These are phyloP conservation scores for Oryza meyeriana DNA, from an alignment of 176 grass and related monocot species.

Conservation along the genomic window DNA sequence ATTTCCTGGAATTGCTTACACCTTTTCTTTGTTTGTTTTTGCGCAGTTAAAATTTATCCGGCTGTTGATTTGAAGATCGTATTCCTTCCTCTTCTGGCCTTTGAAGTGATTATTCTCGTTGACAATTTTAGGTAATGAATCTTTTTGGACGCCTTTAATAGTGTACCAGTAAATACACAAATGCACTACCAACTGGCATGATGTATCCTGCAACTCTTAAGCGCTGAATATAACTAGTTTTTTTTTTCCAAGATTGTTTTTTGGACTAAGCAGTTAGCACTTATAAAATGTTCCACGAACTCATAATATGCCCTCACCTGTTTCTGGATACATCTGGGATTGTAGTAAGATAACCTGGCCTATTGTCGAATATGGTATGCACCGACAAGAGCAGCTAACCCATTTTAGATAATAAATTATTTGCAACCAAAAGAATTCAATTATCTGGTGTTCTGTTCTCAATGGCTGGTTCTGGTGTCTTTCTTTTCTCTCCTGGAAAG, in stretches of 20 bases:
- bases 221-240: background rate
- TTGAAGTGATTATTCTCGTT: conserved; percentile 87
- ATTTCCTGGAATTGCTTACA: background rate
- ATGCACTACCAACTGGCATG: background rate
- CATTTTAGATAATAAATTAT: background rate
- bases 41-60: conserved; percentile 36
- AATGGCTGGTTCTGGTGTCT: background rate
- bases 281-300: background rate
- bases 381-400: background rate
- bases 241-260: background rate
- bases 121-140: conserved; percentile 88
- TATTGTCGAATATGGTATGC: background rate
- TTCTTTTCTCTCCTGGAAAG: background rate
- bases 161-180: background rate
- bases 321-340: background rate
- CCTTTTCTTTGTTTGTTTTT: conserved; percentile 13
- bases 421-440: background rate
- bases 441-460: background rate
- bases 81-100: conserved; percentile 76
- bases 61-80: conserved; percentile 89
- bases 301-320: too few relatives aligned
- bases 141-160: background rate
- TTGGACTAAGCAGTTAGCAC: background rate
- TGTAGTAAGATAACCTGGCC: background rate
- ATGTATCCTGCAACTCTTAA: background rate